A percentile compares a stretch with the other conserved stretches of the same genome.
Conservation (phyloP, 306 rosid genomes). For the Casuarina glauca region DNA sequence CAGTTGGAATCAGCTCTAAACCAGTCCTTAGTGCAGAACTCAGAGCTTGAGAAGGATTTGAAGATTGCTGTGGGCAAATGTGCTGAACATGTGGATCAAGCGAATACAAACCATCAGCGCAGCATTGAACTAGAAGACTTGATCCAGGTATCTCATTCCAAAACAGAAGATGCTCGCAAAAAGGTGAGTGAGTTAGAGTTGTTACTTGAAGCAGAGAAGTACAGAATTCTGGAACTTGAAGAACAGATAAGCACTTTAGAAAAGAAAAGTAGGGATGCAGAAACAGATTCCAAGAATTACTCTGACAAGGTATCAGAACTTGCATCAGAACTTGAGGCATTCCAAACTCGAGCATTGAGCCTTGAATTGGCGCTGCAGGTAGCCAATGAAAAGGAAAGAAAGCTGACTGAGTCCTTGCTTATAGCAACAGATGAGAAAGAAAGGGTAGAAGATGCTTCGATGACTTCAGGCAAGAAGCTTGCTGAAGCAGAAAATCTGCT, state of each 20-base stretch:
- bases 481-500: conserved; percentile 75
- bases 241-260: conserved; percentile 68
- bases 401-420: conserved; percentile 54
- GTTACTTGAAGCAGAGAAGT: conserved; percentile 81
- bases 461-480: conserved; percentile 52
- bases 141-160: conserved; percentile 68
- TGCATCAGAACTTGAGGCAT: conserved; percentile 71
- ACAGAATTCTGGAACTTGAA: conserved; percentile 91
- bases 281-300: conserved; percentile 53
- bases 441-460: conserved; percentile 57
- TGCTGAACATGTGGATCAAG: conserved; percentile 78
- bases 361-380: conserved; percentile 59
- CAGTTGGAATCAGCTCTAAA: conserved; percentile 70
- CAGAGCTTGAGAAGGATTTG: conserved; percentile 73
- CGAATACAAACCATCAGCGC: conserved; percentile 60
- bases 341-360: conserved; percentile 55
- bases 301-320: conserved; percentile 55
- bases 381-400: conserved; percentile 62
- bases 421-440: conserved; percentile 61
- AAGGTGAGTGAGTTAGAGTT: conserved; percentile 77
- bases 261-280: conserved; percentile 52
- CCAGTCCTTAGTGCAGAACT: conserved; percentile 45
- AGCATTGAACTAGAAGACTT: conserved; percentile 92
- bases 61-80: conserved; percentile 54
- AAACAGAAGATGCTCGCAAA: conserved; percentile 61